Conservation (phyloP, 768 basidiomycete species). For the Collybia sp. region DNA sequence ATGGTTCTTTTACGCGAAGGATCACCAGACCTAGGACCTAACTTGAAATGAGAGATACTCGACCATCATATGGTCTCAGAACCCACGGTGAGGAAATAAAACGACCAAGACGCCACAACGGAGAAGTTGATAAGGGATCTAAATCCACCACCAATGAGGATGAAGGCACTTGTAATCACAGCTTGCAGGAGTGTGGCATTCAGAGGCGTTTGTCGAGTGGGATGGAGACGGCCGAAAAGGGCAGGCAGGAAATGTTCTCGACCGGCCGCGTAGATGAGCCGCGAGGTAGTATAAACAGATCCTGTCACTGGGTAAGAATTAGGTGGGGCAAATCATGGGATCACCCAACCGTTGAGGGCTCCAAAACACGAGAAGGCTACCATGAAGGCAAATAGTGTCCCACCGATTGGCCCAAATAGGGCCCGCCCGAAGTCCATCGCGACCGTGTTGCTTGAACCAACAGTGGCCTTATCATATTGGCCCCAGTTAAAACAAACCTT, state of each 20-base stretch:
- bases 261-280: slow-evolving; percentile 85
- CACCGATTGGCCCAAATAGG: slow-evolving; percentile 84
- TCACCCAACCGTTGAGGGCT: slow-evolving; percentile 74
- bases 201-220: slow-evolving; percentile 74
- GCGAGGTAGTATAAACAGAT: slow-evolving; percentile 70
- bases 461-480: slow-evolving; percentile 43
- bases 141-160: slow-evolving; percentile 86
- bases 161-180: slow-evolving; percentile 68
- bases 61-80: background rate
- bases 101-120: slow-evolving; percentile 82
- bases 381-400: slow-evolving; percentile 80
- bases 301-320: slow-evolving; percentile 31
- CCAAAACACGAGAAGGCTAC: slow-evolving; percentile 96
- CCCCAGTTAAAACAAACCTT: slow-evolving; percentile 2
- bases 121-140: slow-evolving; percentile 86
- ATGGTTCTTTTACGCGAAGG: slow-evolving; percentile 85
- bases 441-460: slow-evolving; percentile 80
- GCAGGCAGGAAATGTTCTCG: slow-evolving; percentile 84
- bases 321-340: background rate
- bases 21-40: slow-evolving; percentile 88
- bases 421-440: slow-evolving; percentile 90
- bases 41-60: background rate
- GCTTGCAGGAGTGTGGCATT: slow-evolving; percentile 86
- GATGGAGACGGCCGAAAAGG: slow-evolving; percentile 75
- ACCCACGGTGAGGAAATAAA: slow-evolving; percentile 80